A percentile compares a stretch with the other conserved stretches of the same genome.
These are phyloP conservation scores for Epithemia pelagica DNA, from an alignment of 108 stramenopile species.

Conservation along the genomic window DNA sequence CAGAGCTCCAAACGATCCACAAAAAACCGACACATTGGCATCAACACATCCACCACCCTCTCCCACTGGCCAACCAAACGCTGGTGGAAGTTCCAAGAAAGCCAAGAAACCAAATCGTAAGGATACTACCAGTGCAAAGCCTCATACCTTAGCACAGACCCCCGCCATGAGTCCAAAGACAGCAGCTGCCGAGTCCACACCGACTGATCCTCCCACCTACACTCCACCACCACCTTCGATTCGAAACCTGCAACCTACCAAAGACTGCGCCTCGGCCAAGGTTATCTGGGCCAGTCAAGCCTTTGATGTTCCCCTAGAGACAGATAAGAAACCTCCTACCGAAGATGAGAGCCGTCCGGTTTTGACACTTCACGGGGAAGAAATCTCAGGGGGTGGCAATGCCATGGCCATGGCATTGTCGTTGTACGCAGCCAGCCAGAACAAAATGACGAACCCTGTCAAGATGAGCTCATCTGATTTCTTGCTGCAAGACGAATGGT, in stretches of 20 bases:
- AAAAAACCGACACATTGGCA: neutral
- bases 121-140: neutral
- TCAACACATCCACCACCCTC: neutral
- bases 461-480: conserved; percentile 9
- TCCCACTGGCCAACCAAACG: neutral
- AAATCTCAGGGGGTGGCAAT: conserved; percentile 70
- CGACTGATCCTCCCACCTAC: neutral
- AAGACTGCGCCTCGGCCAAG: conserved; percentile 52
- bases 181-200: neutral
- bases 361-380: conserved; percentile 31
- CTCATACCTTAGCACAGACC: neutral
- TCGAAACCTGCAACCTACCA: conserved; percentile 7
- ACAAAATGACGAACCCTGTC: neutral
- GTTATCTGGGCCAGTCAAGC: conserved; percentile 53
- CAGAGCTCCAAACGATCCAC: neutral
- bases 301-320: conserved; percentile 33
- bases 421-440: neutral
- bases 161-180: neutral
- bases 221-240: neutral
- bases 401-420: conserved; percentile 70
- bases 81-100: neutral
- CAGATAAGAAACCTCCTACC: conserved; percentile 20
- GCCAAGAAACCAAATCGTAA: neutral
- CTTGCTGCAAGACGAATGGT: conserved; percentile 65
- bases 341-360: conserved; percentile 32